Percentiles rank a stretch among this genome's conserved stretches.
Conservation (phyloP, 371 early-diverging fungal genomes). For the Actinomucor elegans region DNA sequence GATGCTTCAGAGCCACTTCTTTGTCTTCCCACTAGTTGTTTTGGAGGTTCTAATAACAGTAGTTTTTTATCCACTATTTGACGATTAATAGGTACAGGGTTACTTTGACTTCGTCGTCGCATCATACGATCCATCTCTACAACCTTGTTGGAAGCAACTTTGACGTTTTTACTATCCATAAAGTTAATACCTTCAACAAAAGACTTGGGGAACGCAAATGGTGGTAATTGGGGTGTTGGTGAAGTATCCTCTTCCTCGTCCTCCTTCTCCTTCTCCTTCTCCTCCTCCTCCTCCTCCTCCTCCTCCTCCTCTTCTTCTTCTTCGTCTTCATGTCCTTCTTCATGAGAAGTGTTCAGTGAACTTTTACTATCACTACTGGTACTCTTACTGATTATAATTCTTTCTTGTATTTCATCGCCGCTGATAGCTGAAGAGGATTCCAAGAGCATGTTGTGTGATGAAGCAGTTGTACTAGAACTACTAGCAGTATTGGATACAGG, state of each 20-base stretch:
- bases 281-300: not conserved
- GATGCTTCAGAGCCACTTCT: constrained; percentile 35
- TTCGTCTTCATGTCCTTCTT: not conserved
- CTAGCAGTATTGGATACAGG: not conserved
- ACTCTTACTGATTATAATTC: not conserved
- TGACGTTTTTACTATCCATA: not conserved
- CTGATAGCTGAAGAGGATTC: not conserved
- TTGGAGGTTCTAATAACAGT: constrained; percentile 6
- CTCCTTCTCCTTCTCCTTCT: not conserved
- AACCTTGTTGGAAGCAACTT: constrained; percentile 4
- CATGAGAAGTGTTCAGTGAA: not conserved
- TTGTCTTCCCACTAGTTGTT: constrained; percentile 5
- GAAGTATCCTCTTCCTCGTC: not conserved
- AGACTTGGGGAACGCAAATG: constrained; percentile 7
- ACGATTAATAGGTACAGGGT: constrained; percentile 26
- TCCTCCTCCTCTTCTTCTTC: not conserved
- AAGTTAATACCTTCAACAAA: constrained; percentile 1
- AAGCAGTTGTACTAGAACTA: constrained; percentile 1
- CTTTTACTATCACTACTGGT: constrained; percentile 1
- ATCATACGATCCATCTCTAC: constrained; percentile 19
- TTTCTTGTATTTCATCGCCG: too few relatives aligned
- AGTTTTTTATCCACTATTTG: constrained; percentile 15
- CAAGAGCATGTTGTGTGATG: constrained; percentile 4
- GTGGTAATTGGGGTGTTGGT: constrained; percentile 6
- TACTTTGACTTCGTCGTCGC: constrained; percentile 35